phyloP scores from a whole-genome alignment of 495 filamentous ascomycete species.

The Neurospora sp. region DNA sequence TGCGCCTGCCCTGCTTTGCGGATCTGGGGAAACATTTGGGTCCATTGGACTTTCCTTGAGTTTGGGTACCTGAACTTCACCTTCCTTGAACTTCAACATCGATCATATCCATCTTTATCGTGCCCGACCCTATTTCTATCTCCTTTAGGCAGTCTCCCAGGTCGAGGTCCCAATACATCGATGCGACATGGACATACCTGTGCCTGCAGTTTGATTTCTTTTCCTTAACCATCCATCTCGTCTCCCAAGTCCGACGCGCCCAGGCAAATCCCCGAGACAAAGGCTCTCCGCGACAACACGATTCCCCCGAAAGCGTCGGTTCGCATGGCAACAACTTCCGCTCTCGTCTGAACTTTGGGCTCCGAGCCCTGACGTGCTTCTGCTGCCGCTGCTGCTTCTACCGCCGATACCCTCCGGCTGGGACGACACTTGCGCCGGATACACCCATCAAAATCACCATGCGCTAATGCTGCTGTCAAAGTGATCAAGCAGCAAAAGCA shows the following conservation, averaged over 20 bases:
- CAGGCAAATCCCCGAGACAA: background rate
- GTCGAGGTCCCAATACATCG: background rate
- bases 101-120: background rate
- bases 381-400: background rate
- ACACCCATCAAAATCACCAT: background rate
- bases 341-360: background rate
- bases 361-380: background rate
- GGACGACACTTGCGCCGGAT: background rate
- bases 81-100: background rate
- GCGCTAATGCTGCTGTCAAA: constrained; percentile 4
- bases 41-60: background rate
- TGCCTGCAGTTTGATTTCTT: background rate
- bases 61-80: background rate
- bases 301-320: background rate
- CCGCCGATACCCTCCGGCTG: background rate
- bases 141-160: background rate
- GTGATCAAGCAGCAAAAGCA: constrained; percentile 10
- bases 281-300: background rate
- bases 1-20: background rate
- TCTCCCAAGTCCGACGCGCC: background rate
- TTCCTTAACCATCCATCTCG: background rate
- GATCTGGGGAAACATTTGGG: background rate
- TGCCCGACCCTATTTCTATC: background rate
- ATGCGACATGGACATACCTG: background rate
- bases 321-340: background rate